Conservation (phyloP, 495 filamentous ascomycete species). For the Hapsidospora chrysogenum region DNA sequence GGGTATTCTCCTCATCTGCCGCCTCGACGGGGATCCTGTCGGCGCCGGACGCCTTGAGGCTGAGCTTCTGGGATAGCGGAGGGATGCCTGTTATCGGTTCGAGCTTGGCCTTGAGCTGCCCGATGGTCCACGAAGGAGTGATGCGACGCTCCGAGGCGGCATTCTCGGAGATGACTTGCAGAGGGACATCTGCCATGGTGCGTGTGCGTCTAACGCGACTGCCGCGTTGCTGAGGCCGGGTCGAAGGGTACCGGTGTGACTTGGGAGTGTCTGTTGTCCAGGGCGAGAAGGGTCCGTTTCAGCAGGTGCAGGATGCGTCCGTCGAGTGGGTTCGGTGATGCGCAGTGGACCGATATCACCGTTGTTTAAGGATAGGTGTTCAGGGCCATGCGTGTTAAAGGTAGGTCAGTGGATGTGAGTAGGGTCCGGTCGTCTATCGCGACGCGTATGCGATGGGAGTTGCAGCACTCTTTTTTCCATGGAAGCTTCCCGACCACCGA, state of each 20-base stretch:
- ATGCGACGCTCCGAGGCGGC: slow-evolving; percentile 70
- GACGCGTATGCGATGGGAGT: too few relatives aligned
- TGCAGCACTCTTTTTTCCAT: too few relatives aligned
- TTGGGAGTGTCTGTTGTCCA: not conserved
- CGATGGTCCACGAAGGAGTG: slow-evolving; percentile 82
- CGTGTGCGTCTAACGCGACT: too few relatives aligned
- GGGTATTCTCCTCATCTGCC: slow-evolving; percentile 47
- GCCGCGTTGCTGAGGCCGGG: too few relatives aligned
- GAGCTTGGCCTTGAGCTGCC: slow-evolving; percentile 72
- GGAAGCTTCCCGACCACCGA: too few relatives aligned
- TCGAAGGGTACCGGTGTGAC: not conserved
- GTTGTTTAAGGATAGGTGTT: too few relatives aligned
- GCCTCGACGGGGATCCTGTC: slow-evolving; percentile 40
- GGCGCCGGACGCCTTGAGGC: slow-evolving; percentile 35
- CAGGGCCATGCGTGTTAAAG: too few relatives aligned
- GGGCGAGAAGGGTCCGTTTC: not conserved
- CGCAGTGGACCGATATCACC: too few relatives aligned
- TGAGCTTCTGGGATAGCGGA: slow-evolving; percentile 58
- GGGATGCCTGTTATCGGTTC: slow-evolving; percentile 91
- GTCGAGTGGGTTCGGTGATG: too few relatives aligned
- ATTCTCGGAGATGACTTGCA: slow-evolving; percentile 66
- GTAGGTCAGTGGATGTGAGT: too few relatives aligned
- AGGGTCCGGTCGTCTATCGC: too few relatives aligned
- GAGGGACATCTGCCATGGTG: slow-evolving; percentile 57
- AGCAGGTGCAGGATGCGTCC: too few relatives aligned